Conservation (phyloP, 2,329 filamentous ascomycete genomes). For the Alternaria incomplexa region DNA sequence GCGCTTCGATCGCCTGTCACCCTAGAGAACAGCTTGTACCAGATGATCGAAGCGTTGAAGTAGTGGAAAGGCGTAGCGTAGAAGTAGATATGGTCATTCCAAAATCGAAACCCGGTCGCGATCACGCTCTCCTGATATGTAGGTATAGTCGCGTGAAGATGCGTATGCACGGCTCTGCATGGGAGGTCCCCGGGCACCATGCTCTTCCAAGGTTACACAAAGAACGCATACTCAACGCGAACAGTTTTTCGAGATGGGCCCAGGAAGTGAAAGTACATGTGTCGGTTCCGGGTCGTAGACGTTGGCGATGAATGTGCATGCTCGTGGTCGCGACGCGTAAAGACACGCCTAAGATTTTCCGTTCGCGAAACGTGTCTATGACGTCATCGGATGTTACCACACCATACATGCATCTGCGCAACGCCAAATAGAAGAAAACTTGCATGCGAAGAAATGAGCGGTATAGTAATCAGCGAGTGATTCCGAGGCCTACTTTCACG, state of each 20-base stretch:
- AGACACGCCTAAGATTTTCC: neutral
- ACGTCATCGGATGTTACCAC: neutral
- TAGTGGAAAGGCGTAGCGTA: neutral
- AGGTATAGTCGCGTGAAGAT: neutral
- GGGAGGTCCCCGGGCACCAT: neutral
- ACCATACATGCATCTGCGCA: neutral
- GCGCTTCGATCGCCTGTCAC: slow-evolving; percentile 35
- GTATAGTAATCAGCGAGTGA: neutral
- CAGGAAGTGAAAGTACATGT: neutral
- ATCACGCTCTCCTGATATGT: neutral
- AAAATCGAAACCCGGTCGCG: neutral
- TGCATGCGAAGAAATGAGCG: accelerated
- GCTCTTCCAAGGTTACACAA: neutral
- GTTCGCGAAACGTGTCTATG: neutral
- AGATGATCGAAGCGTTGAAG: slow-evolving; percentile 38
- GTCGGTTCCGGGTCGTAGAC: too few species aligned
- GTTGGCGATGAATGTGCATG: neutral
- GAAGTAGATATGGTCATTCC: neutral
- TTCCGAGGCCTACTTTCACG: neutral
- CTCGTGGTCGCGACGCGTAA: neutral
- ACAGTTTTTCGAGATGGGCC: neutral
- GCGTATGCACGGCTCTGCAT: neutral
- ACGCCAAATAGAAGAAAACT: too few species aligned
- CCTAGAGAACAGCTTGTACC: slow-evolving; percentile 40
- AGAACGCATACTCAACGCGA: neutral